Conservation (phyloP, 768 basidiomycete genomes). For the Boletus rubescentipes region DNA sequence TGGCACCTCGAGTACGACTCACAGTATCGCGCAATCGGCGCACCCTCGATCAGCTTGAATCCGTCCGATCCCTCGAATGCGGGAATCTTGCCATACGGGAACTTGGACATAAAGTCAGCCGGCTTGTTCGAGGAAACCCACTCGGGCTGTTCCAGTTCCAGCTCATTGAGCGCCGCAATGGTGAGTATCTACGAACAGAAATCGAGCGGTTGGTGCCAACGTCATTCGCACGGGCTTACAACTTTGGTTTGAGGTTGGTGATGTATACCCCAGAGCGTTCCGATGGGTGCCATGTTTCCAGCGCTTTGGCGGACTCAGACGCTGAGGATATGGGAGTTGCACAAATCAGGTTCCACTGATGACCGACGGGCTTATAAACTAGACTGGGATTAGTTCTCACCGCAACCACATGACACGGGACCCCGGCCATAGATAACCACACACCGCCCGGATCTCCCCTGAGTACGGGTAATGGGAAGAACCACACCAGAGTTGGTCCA, state of each 20-base stretch:
- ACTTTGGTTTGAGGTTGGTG: constrained; percentile 17
- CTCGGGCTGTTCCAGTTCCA: constrained; percentile 10
- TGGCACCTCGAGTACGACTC: background rate
- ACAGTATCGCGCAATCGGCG: constrained; percentile 20
- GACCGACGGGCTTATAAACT: too few relatives aligned
- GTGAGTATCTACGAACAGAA: constrained; percentile 8
- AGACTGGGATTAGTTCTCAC: too few relatives aligned
- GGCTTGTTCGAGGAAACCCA: constrained; percentile 12
- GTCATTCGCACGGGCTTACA: background rate
- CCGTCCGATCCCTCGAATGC: constrained; percentile 19
- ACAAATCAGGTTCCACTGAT: too few relatives aligned
- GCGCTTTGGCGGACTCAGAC: background rate
- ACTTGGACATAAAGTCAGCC: constrained; percentile 11
- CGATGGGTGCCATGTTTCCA: constrained; percentile 14
- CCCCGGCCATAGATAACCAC: too few relatives aligned
- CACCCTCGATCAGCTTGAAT: constrained; percentile 16
- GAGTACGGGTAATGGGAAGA: too few relatives aligned
- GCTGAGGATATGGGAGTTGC: background rate
- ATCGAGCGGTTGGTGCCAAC: background rate
- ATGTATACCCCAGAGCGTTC: constrained; percentile 14
- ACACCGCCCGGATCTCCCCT: too few relatives aligned
- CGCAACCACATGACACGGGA: too few relatives aligned
- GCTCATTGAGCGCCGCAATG: constrained; percentile 15
- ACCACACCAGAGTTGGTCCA: too few relatives aligned
- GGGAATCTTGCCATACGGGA: constrained; percentile 20